Conservation (phyloP, 768 basidiomycete genomes). For the Tylopilus cervinicoccineus region DNA sequence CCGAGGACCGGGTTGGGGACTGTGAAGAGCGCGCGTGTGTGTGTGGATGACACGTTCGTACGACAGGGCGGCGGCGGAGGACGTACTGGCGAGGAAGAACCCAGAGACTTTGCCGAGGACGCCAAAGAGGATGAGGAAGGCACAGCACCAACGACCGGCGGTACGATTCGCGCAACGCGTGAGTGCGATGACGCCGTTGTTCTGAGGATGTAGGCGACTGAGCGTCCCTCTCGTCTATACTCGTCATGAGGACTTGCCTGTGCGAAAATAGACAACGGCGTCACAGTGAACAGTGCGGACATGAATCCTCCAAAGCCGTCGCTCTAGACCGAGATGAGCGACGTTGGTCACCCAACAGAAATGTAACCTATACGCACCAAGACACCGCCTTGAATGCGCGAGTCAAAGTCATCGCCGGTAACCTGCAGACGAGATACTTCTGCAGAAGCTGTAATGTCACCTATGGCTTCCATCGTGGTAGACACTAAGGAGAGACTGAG, state of each 20-base stretch:
- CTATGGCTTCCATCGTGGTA: conserved; percentile 78
- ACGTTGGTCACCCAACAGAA: background rate
- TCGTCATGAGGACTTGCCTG: conserved; percentile 34
- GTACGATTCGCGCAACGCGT: conserved; percentile 80
- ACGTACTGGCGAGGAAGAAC: conserved; percentile 70
- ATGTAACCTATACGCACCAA: conserved; percentile 38
- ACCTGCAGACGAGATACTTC: conserved; percentile 78
- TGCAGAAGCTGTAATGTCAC: conserved; percentile 78
- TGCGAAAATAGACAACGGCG: conserved; percentile 76
- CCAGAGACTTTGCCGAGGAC: conserved; percentile 80
- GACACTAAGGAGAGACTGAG: conserved; percentile 43
- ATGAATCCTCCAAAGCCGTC: conserved; percentile 82
- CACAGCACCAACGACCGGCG: conserved; percentile 77
- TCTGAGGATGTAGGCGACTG: conserved; percentile 34
- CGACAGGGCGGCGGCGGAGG: no score
- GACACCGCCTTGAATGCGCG: conserved; percentile 79
- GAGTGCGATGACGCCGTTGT: conserved; percentile 79
- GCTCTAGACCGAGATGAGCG: conserved; percentile 34
- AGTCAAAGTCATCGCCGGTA: conserved; percentile 72
- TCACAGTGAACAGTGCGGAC: conserved; percentile 76
- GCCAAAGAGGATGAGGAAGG: conserved; percentile 77
- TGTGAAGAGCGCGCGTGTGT: conserved; percentile 17
- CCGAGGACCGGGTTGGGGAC: conserved; percentile 80
- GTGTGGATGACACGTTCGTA: background rate
- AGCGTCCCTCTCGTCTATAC: background rate